phyloP scores from a whole-genome alignment of 2,329 filamentous ascomycete species.

The Colletotrichum neosansevieriae region DNA sequence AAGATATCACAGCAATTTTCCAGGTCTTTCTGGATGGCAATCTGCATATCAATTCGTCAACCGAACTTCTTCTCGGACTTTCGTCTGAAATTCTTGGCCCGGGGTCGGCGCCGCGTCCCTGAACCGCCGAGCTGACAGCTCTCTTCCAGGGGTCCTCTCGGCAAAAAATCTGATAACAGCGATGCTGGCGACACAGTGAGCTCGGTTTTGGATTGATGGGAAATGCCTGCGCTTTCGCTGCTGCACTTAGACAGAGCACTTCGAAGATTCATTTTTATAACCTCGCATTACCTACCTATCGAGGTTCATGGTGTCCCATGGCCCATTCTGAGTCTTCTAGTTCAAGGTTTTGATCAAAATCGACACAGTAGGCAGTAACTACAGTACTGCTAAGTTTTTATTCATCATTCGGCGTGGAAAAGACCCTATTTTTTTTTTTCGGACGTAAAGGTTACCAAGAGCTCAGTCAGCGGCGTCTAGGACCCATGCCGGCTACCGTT shows the following conservation, averaged over 20 bases:
- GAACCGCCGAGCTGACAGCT: slow-evolving; percentile 30
- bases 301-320: no score
- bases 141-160: slow-evolving; percentile 17
- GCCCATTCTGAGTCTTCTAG: no score
- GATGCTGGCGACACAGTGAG: slow-evolving; percentile 5
- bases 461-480: slow-evolving; percentile 35
- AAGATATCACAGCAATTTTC: neutral
- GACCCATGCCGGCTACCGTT: slow-evolving; percentile 22
- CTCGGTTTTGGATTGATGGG: neutral
- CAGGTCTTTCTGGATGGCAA: neutral
- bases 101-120: slow-evolving; percentile 27
- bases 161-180: slow-evolving; percentile 10
- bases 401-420: no score
- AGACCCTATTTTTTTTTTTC: no score
- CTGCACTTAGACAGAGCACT: no score
- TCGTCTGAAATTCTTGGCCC: slow-evolving; percentile 20
- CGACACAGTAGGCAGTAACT: no score
- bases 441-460: no score
- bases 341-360: no score
- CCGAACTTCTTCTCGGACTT: slow-evolving; percentile 33
- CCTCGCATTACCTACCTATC: no score
- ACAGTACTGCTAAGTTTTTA: no score
- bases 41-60: slow-evolving; percentile 1
- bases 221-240: no score
- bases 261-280: no score